A percentile compares a stretch with the other conserved stretches of the same genome.
phyloP scores from a whole-genome alignment of 2,329 filamentous ascomycete genomes.

The Drechslera avenae region DNA sequence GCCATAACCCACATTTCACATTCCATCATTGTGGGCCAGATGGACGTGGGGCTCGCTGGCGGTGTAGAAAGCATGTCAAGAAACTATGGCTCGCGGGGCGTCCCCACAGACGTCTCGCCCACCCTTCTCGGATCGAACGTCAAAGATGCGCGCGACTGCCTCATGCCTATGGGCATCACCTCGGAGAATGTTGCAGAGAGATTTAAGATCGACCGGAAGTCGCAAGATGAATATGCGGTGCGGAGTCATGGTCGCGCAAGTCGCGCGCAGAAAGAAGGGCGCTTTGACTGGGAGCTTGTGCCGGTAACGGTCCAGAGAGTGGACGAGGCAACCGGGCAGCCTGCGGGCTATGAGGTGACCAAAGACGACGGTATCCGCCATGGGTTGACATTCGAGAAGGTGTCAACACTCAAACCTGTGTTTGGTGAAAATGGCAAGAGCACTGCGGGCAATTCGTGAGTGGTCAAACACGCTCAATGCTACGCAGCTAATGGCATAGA shows the following conservation, averaged over 20 bases:
- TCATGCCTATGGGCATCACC: slow-evolving; percentile 98
- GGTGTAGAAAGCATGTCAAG: slow-evolving; percentile 89
- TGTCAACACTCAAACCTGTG: slow-evolving; percentile 84
- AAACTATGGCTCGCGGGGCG: slow-evolving; percentile 80
- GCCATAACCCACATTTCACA: slow-evolving; percentile 93
- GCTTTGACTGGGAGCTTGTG: slow-evolving; percentile 90
- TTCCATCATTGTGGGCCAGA: slow-evolving; percentile 77
- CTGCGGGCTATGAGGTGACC: slow-evolving; percentile 75
- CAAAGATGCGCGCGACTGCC: slow-evolving; percentile 82
- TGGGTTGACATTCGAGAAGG: slow-evolving; percentile 80
- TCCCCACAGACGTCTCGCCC: slow-evolving; percentile 72
- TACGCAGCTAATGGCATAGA: slow-evolving; percentile 52
- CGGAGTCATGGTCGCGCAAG: slow-evolving; percentile 88
- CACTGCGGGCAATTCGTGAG: slow-evolving; percentile 78
- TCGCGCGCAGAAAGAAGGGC: slow-evolving; percentile 82
- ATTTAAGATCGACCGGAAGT: slow-evolving; percentile 78
- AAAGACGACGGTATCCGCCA: slow-evolving; percentile 89
- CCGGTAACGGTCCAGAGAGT: slow-evolving; percentile 81
- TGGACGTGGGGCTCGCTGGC: slow-evolving; percentile 84
- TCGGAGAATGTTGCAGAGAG: slow-evolving; percentile 92
- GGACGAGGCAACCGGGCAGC: slow-evolving; percentile 69
- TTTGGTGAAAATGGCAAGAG: slow-evolving; percentile 89
- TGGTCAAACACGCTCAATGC: background rate
- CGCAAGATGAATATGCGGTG: slow-evolving; percentile 83
- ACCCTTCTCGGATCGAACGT: slow-evolving; percentile 72